Conservation (phyloP, 179 eudicot genomes). For the Drosera spatulata region DNA sequence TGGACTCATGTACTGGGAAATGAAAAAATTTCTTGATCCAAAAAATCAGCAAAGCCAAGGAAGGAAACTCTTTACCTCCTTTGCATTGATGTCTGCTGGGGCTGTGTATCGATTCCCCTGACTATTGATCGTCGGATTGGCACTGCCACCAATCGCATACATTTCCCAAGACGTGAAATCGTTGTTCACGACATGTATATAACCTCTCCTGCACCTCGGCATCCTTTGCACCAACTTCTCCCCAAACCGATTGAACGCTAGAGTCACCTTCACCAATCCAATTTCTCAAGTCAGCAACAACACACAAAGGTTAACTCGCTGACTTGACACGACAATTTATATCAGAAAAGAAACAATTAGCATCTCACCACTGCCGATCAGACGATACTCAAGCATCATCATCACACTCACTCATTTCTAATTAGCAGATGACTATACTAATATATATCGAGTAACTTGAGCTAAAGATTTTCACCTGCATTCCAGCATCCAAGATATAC, state of each 20-base stretch:
- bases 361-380: too few species aligned
- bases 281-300: too few species aligned
- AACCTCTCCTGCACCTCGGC: constrained; percentile 36
- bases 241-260: constrained; percentile 48
- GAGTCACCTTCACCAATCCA: constrained; percentile 22
- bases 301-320: too few species aligned
- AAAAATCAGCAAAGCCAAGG: too few species aligned
- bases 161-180: constrained; percentile 42
- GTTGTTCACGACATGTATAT: constrained; percentile 49
- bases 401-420: too few species aligned
- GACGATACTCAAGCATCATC: too few species aligned
- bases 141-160: constrained; percentile 40
- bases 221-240: constrained; percentile 19
- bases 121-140: constrained; percentile 7
- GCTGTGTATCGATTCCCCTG: constrained; percentile 33
- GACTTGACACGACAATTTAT: too few species aligned
- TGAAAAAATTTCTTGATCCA: too few species aligned
- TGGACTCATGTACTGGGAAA: too few species aligned
- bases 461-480: constrained; percentile 28
- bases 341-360: too few species aligned
- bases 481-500: constrained; percentile 34
- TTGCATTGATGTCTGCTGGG: constrained; percentile 13
- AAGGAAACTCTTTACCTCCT: constrained; percentile 19
- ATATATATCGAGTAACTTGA: too few species aligned
- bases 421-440: too few species aligned